Evolutionary conservation across 2,329 filamentous ascomycete genomes (phyloP), one percentile per base, ranked within the genome.

Genomic region (Aspergillus sojae): DNA sequence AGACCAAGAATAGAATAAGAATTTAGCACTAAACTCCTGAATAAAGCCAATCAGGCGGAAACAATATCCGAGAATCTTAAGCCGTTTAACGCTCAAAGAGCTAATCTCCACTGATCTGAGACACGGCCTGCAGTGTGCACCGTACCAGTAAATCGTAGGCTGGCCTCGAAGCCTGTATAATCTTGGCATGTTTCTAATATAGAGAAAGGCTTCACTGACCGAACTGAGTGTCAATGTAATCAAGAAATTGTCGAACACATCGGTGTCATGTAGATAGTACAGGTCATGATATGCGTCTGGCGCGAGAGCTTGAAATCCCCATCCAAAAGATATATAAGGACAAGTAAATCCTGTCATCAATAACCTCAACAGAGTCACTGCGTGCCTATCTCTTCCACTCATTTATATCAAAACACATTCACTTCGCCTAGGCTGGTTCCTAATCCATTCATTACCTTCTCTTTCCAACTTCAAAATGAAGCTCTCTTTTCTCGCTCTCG

Each of bases 121-220:
- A 50, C 46, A 50, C 46, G 23, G 23, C 7, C 23, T 34, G 11
- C 11, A 5, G 32, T 34, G 26, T 28, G 26, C 26, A 28, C 26
- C 1, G 26, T 28, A 28, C 26, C 5, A 28, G 26, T 34, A 34
- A 9, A 19, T 7, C 21, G 28, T 26, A 50, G 23, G 46, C 23
- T 50, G 19, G 46, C 23, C 46, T 28, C 4, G 1, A 50, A 14
- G 3, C 4, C 46, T 50, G 5, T 11, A 50, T 14, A 14, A 16
- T 14, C 46, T 50, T 28, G 46, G 46, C 46, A 50, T 50, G 46
- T 50, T 50, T 50, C 46, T 50, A 23, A 50, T 50, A 50, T 50
- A 50, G 23, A 50, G 46, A 36, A 1, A 4, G 2, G 9, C 46
- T 19, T 19, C 11, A 50, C 21, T 50, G 23, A 19, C 46, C 9